Evolutionary conservation across 2,329 filamentous ascomycete species (phyloP).

Genomic region (Aspergillus tubingensis): DNA sequence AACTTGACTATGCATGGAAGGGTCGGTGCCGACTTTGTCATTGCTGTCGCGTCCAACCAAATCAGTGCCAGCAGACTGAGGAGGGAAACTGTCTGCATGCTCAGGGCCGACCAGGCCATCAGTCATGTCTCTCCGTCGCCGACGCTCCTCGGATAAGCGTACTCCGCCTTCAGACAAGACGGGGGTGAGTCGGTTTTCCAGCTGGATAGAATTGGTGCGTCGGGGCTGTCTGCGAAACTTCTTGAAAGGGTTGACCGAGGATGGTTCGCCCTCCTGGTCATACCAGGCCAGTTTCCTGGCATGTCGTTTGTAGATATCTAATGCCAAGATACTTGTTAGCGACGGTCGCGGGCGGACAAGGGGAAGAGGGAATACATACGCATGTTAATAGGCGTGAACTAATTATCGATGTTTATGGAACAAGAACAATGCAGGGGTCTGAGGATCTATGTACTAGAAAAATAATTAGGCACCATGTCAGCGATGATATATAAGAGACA

Average conservation of each 20-base stretch:
- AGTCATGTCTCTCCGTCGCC: conserved; percentile 28
- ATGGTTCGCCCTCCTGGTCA: conserved; percentile 39
- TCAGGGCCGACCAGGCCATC: conserved; percentile 25
- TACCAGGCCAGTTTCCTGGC: conserved; percentile 46
- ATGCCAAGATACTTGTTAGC: conserved; percentile 6
- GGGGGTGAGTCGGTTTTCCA: conserved; percentile 31
- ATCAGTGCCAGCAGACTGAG: conserved; percentile 28
- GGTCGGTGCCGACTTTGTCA: conserved; percentile 19
- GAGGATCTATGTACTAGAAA: background rate
- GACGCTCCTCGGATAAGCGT: conserved; percentile 25
- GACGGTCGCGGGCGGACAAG: background rate
- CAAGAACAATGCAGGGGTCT: background rate
- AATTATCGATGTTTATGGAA: background rate
- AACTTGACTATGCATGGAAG: conserved; percentile 32
- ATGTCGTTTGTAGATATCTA: conserved; percentile 44
- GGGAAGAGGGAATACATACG: background rate
- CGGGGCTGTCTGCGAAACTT: conserved; percentile 36
- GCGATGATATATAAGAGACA: background rate
- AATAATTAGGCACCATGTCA: background rate
- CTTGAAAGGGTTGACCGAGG: conserved; percentile 45
- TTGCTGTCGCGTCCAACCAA: conserved; percentile 14
- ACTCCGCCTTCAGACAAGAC: conserved; percentile 28
- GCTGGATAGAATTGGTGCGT: conserved; percentile 31
- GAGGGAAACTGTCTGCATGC: conserved; percentile 30
- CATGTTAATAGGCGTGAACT: background rate